Conservation (phyloP, 176 grass and related monocot genomes). For the Phoenix roebelenii region DNA sequence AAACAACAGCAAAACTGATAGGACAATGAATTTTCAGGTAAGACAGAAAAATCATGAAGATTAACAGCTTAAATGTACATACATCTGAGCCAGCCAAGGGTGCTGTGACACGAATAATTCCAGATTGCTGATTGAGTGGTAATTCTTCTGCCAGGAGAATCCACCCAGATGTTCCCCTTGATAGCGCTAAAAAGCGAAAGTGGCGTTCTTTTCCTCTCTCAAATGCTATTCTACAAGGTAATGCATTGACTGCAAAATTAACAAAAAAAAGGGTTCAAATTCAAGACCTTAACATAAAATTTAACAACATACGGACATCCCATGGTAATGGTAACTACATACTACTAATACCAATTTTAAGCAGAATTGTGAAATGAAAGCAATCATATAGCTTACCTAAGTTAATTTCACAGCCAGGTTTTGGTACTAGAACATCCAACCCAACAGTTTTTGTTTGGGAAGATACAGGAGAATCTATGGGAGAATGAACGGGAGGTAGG, state of each 20-base stretch:
- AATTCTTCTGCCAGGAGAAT: slow-evolving; percentile 90
- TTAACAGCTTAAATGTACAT: slow-evolving; percentile 29
- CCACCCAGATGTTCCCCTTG: slow-evolving; percentile 72
- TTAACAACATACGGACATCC: not conserved
- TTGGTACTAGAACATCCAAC: slow-evolving; percentile 52
- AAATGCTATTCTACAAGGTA: slow-evolving; percentile 98
- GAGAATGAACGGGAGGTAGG: slow-evolving; percentile 41
- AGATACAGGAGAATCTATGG: slow-evolving; percentile 37
- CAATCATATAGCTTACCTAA: slow-evolving; percentile 41
- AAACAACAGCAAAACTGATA: no score
- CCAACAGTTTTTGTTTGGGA: slow-evolving; percentile 35
- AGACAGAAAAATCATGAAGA: slow-evolving; percentile 3
- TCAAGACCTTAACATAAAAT: not conserved
- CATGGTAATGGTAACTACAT: not conserved
- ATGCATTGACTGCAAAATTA: slow-evolving; percentile 44
- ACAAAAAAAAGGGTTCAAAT: not conserved
- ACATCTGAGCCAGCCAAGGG: slow-evolving; percentile 93
- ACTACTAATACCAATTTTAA: no score
- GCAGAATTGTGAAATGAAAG: no score
- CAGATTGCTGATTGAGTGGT: slow-evolving; percentile 56
- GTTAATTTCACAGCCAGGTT: slow-evolving; percentile 71
- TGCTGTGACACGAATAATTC: slow-evolving; percentile 63
- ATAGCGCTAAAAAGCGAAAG: slow-evolving; percentile 75
- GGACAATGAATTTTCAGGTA: no score
- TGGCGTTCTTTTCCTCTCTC: slow-evolving; percentile 95